These are phyloP conservation scores for Aspergillus quadricinctus DNA, from an alignment of 2,329 filamentous ascomycete genomes.

Conservation along the genomic window DNA sequence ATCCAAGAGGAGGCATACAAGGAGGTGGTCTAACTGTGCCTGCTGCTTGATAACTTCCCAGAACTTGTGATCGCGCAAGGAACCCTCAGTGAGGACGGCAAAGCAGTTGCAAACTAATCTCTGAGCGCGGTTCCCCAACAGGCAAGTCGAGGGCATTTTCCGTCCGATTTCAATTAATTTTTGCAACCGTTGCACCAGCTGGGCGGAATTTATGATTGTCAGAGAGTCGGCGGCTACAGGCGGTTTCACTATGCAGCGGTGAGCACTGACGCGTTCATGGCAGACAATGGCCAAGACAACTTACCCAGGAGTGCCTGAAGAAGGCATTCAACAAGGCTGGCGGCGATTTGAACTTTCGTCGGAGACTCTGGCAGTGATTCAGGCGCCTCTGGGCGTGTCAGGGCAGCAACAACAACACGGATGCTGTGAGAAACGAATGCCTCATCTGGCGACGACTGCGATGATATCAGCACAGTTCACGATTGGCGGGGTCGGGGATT, in stretches of 20 bases:
- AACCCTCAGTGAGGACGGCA: conserved; percentile 47
- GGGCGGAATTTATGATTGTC: conserved; percentile 31
- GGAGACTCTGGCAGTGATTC: conserved; percentile 42
- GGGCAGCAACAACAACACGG: conserved; percentile 55
- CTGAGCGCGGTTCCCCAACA: conserved; percentile 20
- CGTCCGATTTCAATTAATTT: conserved; percentile 30
- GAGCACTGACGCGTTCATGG: neutral
- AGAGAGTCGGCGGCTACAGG: conserved; percentile 21
- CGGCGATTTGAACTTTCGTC: conserved; percentile 48
- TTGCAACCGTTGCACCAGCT: conserved; percentile 34
- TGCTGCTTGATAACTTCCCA: conserved; percentile 43
- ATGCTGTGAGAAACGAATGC: conserved; percentile 44
- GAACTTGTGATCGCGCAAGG: conserved; percentile 42
- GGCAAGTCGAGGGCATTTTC: conserved; percentile 7
- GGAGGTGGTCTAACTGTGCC: conserved; percentile 32
- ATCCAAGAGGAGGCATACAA: conserved; percentile 41
- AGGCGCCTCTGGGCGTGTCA: conserved; percentile 55
- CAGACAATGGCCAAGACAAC: conserved; percentile 6
- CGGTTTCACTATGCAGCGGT: conserved; percentile 21
- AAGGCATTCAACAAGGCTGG: conserved; percentile 55
- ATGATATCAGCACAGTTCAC: conserved; percentile 13
- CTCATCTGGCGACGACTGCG: conserved; percentile 28
- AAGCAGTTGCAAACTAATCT: conserved; percentile 43
- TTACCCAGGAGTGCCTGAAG: conserved; percentile 53
- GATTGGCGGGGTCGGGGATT: neutral